Evolutionary conservation across 768 basidiomycete species (phyloP).

Genomic region (Mrakia gelida): DNA sequence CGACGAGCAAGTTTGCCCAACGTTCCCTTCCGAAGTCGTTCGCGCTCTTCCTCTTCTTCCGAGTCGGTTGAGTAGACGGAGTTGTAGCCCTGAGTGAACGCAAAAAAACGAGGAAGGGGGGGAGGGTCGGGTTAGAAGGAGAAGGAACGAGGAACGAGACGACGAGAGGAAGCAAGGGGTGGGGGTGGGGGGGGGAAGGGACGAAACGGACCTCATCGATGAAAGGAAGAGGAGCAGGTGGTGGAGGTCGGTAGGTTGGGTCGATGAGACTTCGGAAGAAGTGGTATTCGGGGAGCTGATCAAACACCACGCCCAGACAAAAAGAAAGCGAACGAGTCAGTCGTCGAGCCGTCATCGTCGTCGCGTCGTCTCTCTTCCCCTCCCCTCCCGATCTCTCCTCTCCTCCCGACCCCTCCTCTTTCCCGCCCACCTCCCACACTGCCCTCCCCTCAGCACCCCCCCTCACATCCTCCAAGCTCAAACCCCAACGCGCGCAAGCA

Average conservation of each 20-base stretch:
- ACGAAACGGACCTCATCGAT: conserved; percentile 43
- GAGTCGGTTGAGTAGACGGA: conserved; percentile 89
- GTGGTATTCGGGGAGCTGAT: conserved; percentile 49
- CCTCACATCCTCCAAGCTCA: neutral
- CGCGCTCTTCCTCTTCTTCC: conserved; percentile 86
- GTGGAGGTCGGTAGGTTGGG: conserved; percentile 44
- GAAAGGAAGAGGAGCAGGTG: conserved; percentile 45
- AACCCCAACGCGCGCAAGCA: neutral
- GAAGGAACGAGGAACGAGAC: conserved; percentile 31
- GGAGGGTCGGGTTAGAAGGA: neutral
- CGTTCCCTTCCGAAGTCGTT: conserved; percentile 66
- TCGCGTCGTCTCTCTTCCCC: neutral
- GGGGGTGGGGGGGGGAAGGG: no score
- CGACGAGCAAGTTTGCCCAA: conserved; percentile 74
- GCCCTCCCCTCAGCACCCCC: no score
- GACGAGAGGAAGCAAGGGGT: no score
- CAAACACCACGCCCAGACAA: no score
- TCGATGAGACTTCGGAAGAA: conserved; percentile 46
- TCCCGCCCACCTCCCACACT: no score
- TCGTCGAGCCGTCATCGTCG: neutral
- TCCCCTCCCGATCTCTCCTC: neutral
- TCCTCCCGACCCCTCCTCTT: neutral
- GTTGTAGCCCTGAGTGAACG: conserved; percentile 63
- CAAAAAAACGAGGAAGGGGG: conserved; percentile 9
- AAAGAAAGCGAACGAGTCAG: neutral